Base-by-base conservation (phyloP, 2,329 filamentous ascomycete genomes). In the Verticillium isaacii region DNA sequence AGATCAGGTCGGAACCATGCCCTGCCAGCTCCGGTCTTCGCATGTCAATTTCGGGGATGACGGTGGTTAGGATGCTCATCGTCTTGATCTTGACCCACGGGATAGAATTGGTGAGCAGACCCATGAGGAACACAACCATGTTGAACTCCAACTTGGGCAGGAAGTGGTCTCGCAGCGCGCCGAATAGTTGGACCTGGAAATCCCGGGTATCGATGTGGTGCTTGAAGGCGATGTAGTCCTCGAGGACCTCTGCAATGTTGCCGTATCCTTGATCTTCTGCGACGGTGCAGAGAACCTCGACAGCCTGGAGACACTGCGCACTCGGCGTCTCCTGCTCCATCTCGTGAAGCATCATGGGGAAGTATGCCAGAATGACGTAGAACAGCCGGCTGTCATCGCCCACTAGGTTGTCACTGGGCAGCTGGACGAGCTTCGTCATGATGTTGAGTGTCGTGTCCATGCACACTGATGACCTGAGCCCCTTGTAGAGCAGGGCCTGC, bases 1-100 rank as follows among this genome's bases (percentile, higher is more conserved):
- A 97, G 61, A 99, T 96, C 57, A 99, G 83, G 75, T 99, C 96
- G 1, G 94, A 93, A 0, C 95, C 94, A 73, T 98, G 93, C 8
- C 88, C 89, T 5, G 93, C 90, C 65, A 99, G 91, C 66, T 97
- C 93, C 0, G 90, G 87, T 68, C 93, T 93, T 61, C 89, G 89
- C 90, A 98, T 96, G 71, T 99, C 93, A 36, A 97, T 90, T 60
- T 94, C 89, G 0, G 93, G 92, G 56, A 99, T 90, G 63, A 97
- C 80, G 23, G 91, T 84, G 69, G 91, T 91, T 0, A 99, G 84
- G 14, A 98, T 88, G 63, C 92, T 89, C 91, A 99, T 96, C 0
- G 91, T 93, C 78, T 95, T 94, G 54, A 93, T 81, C 73, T 96
- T 96, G 74, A 98, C 91, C 91, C 93, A 97, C 2, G 91, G 84